Evolutionary conservation across 306 rosid species (phyloP).

Genomic region (Prunus armeniaca): DNA sequence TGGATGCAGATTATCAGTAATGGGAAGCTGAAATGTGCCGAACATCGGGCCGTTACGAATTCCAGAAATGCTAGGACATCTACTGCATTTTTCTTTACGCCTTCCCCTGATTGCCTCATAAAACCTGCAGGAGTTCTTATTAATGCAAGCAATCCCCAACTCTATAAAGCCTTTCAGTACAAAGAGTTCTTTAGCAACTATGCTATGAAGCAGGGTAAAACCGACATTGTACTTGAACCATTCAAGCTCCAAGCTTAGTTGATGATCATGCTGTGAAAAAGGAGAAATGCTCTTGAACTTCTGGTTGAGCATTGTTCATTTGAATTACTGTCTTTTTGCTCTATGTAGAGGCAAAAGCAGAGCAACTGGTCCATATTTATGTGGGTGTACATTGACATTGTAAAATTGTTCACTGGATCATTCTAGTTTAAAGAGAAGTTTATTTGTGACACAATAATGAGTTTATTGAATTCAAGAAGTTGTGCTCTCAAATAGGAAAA

Average conservation of each 20-base stretch:
- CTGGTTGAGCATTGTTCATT: too few relatives aligned
- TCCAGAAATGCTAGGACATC: not conserved
- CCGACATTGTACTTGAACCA: not conserved
- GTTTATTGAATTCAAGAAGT: too few relatives aligned
- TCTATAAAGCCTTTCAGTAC: not conserved
- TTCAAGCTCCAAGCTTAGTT: not conserved
- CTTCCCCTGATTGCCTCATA: not conserved
- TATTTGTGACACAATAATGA: too few relatives aligned
- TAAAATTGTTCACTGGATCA: too few relatives aligned
- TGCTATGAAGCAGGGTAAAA: not conserved
- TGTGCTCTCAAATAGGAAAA: too few relatives aligned
- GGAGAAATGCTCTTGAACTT: too few relatives aligned
- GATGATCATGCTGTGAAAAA: too few relatives aligned
- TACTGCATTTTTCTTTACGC: not conserved
- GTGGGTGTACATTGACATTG: too few relatives aligned
- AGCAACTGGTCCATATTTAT: too few relatives aligned
- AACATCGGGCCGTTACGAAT: conserved; percentile 7
- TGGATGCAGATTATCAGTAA: conserved; percentile 10
- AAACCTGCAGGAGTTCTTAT: conserved; percentile 10
- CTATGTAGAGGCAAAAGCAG: too few relatives aligned
- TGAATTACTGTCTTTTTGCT: too few relatives aligned
- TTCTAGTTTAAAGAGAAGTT: too few relatives aligned
- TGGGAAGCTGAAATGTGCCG: conserved; percentile 14
- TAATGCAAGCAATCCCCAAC: conserved; percentile 4
- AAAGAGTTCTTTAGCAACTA: conserved; percentile 1